Evolutionary conservation across 192 early-diverging fungal species (phyloP), one percentile per base, ranked within the genome.

Genomic region (Backusella psychrophila): DNA sequence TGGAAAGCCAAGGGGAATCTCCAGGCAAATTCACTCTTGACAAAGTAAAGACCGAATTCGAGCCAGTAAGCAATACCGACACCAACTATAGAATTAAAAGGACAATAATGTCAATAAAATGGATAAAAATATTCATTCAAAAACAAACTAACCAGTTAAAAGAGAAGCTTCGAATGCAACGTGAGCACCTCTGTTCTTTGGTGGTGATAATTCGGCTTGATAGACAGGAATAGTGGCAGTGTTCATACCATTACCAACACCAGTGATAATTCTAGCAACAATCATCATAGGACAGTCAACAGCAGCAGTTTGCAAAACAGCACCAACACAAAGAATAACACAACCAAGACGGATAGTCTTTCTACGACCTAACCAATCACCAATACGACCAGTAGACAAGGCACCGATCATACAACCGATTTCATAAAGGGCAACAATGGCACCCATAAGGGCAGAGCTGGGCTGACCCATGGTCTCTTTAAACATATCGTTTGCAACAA

Each of bases 1-100:
- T 96, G 94, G 52, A 95, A 81, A 19, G 86, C 91, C 9, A 95
- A 81, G 6, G 93, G 91, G 26, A 92, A 78, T 23, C 93, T 85
- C 93, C 93, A 96, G 23, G 87, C 78, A 31, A 82, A 73, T 70
- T 66, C 65, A 34, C 72, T 73, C 80, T 66, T 77, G 23, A 68
- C 71, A 44, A 41, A 75, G 52, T 71, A 44, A 31, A 78, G 75
- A 35, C 76, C 88, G 78, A 81, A 88, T n/a, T 86, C 80, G 4
- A 89, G 72, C 75, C 85, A 76, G 74, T 85, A 88, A 38, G 88
- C 83, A 39, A 89, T 84, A 29, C 82, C 75, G 33, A 87, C 82
- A 21, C 88, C 88, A 44, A 86, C 82, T 0, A 85, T 63, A n/a
- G 49, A 29, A 29, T 63, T 23, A 63, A 63, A 63, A 26, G 23